Percentiles rank a stretch among this genome's conserved stretches.
phyloP scores from a whole-genome alignment of 148 eudicot species.

The Tetragonia tetragonoides region DNA sequence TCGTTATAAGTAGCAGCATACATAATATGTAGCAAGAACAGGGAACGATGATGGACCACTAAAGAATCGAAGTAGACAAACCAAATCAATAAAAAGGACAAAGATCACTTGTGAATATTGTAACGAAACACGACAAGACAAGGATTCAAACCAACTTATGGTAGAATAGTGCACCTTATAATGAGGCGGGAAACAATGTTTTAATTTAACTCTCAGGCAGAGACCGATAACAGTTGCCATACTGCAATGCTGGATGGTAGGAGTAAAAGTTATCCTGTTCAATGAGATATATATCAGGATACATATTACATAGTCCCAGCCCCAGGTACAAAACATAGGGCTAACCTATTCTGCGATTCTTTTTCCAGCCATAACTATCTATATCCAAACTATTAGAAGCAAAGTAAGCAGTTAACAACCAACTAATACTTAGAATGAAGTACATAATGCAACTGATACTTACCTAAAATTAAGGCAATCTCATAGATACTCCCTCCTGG shows the following conservation, averaged over 20 bases:
- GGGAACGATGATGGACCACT: neutral
- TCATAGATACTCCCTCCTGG: neutral
- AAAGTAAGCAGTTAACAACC: neutral
- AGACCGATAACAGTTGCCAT: constrained; percentile 92
- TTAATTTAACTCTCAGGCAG: constrained; percentile 78
- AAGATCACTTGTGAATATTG: neutral
- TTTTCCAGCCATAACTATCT: neutral
- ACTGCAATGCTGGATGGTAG: constrained; percentile 86
- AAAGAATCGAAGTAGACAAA: neutral
- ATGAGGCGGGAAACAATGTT: constrained; percentile 77
- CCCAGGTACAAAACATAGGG: neutral
- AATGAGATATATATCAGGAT: neutral
- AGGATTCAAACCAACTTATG: neutral
- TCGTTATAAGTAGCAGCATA: neutral
- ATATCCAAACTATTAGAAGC: neutral
- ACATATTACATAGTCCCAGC: neutral
- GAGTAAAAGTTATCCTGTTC: constrained; percentile 84
- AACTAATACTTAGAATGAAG: neutral
- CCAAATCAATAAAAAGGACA: neutral
- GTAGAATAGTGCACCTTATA: constrained; percentile 54
- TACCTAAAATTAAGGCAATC: neutral
- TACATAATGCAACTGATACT: no score
- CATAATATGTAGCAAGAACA: neutral
- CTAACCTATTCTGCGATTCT: neutral
- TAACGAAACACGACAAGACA: neutral